Conservation (phyloP, 805 yeast genomes). For the Novakomyces olei region DNA sequence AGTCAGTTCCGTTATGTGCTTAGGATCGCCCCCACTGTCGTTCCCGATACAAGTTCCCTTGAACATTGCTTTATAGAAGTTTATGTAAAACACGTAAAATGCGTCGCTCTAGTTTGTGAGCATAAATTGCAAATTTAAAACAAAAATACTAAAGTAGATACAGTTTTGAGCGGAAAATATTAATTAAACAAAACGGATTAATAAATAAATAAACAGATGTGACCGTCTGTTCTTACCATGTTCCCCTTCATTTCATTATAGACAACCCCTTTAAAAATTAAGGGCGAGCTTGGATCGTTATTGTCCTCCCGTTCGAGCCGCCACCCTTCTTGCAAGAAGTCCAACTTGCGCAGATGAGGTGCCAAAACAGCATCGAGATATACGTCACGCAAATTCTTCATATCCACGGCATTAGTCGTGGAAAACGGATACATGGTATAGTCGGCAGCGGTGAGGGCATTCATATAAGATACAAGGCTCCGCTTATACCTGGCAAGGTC, state of each 20-base stretch:
- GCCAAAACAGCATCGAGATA: slow-evolving; percentile 70
- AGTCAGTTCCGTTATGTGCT: slow-evolving; percentile 44
- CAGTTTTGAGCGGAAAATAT: too few species aligned
- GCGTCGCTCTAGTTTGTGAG: too few species aligned
- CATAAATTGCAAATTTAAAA: slow-evolving; percentile 12
- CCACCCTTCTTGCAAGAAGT: slow-evolving; percentile 95
- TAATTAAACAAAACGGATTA: too few species aligned
- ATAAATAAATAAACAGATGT: too few species aligned
- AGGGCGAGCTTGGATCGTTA: slow-evolving; percentile 31
- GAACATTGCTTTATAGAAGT: slow-evolving; percentile 61
- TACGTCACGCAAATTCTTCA: slow-evolving; percentile 59
- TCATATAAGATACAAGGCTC: slow-evolving; percentile 90
- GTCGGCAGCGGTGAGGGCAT: slow-evolving; percentile 96
- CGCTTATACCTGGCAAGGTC: too few species aligned
- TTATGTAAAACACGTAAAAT: slow-evolving; percentile 62
- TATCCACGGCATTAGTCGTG: slow-evolving; percentile 71
- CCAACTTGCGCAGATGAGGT: slow-evolving; percentile 57
- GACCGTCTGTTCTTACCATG: too few species aligned
- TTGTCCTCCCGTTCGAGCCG: slow-evolving; percentile 51
- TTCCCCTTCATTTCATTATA: slow-evolving; percentile 98
- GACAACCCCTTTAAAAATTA: slow-evolving; percentile 82
- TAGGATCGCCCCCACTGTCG: slow-evolving; percentile 90
- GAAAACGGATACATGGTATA: slow-evolving; percentile 92
- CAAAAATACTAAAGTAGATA: too few species aligned
- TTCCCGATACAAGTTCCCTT: slow-evolving; percentile 38